phyloP scores from a whole-genome alignment of 2,329 filamentous ascomycete genomes.

The Penicillium concentricum region DNA sequence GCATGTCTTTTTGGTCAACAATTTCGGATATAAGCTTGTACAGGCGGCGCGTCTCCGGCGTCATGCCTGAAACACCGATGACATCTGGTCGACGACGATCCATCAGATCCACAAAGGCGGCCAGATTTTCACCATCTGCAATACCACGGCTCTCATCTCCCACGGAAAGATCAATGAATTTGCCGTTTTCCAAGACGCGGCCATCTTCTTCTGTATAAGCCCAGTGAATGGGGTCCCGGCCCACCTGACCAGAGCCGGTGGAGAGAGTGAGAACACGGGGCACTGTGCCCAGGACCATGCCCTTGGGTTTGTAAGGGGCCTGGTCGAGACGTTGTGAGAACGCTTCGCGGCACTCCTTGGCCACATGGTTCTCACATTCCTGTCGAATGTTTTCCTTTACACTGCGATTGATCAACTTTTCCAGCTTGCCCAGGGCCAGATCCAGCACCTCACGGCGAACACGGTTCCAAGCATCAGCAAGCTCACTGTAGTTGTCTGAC shows the following conservation, averaged over 20 bases:
- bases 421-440: conserved; percentile 74
- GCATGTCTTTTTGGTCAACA: conserved; percentile 73
- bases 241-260: conserved; percentile 76
- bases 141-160: conserved; percentile 66
- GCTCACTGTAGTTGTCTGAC: conserved; percentile 92
- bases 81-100: conserved; percentile 82
- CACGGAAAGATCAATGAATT: conserved; percentile 72
- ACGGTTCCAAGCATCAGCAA: conserved; percentile 92
- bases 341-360: conserved; percentile 82
- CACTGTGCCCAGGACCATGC: conserved; percentile 81
- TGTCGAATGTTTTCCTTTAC: conserved; percentile 93
- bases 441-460: conserved; percentile 84
- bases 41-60: conserved; percentile 79
- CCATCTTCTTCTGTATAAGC: conserved; percentile 93
- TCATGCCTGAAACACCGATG: conserved; percentile 83
- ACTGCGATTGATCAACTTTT: conserved; percentile 80
- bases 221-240: conserved; percentile 78
- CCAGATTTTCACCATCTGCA: conserved; percentile 63
- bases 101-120: conserved; percentile 75
- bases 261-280: conserved; percentile 85
- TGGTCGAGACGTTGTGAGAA: conserved; percentile 91
- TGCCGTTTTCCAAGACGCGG: conserved; percentile 82
- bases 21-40: conserved; percentile 78
- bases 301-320: conserved; percentile 92
- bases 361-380: conserved; percentile 88